Conservation (phyloP, 2,329 filamentous ascomycete genomes). For the Plectosphaerella cucumerina region DNA sequence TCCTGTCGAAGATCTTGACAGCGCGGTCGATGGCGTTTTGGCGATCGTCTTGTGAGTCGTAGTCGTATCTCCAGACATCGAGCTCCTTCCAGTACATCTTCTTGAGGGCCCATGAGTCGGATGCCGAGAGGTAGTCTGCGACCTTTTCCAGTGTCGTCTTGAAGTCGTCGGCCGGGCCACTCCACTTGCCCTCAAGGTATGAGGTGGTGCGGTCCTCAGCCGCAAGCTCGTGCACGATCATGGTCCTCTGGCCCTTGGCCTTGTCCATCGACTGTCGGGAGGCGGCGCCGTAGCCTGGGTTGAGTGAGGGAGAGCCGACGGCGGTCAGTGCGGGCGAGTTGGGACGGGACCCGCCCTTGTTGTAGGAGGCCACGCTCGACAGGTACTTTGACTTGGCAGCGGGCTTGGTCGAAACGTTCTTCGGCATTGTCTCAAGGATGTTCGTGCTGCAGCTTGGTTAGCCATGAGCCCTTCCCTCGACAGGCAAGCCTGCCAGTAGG, state of each 20-base stretch:
- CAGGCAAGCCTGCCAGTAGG: conserved; percentile 13
- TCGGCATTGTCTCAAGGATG: conserved; percentile 27
- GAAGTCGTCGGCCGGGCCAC: conserved; percentile 50
- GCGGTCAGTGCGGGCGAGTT: conserved; percentile 53
- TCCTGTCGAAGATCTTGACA: conserved; percentile 54
- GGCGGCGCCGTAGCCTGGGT: conserved; percentile 40
- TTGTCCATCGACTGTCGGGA: conserved; percentile 48
- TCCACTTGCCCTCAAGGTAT: conserved; percentile 45
- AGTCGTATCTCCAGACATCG: conserved; percentile 60
- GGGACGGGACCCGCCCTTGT: conserved; percentile 36
- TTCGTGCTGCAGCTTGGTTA: conserved; percentile 26
- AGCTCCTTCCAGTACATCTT: conserved; percentile 60
- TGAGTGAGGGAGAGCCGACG: conserved; percentile 48
- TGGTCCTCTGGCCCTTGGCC: conserved; percentile 47
- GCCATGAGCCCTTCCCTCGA: conserved; percentile 10
- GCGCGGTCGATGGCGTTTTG: conserved; percentile 60
- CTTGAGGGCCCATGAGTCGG: conserved; percentile 51
- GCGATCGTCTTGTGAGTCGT: conserved; percentile 48
- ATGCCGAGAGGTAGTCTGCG: conserved; percentile 43
- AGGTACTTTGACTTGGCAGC: conserved; percentile 37
- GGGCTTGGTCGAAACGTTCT: conserved; percentile 27
- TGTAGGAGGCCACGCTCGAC: conserved; percentile 32
- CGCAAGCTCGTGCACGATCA: conserved; percentile 59
- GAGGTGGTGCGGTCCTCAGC: conserved; percentile 46
- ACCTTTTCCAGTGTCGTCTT: conserved; percentile 52